Evolutionary conservation across 2,329 filamentous ascomycete genomes (phyloP).

Genomic region (Coleophoma cylindrospora): DNA sequence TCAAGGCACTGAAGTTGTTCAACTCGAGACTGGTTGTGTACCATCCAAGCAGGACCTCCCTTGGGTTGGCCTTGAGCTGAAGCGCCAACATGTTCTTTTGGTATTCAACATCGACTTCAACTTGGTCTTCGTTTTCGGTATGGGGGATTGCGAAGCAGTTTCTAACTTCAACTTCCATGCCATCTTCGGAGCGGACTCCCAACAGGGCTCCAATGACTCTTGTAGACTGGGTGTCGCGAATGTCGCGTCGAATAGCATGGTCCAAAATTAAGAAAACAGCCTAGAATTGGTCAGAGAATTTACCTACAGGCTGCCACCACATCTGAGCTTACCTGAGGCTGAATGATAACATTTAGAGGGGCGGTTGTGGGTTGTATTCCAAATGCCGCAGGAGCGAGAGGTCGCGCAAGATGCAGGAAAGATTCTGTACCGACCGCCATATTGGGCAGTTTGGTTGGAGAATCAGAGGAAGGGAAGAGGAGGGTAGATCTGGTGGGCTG

Average conservation of each 20-base stretch:
- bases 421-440: constrained; percentile 76
- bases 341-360: constrained; percentile 89
- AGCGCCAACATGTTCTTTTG: constrained; percentile 98
- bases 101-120: constrained; percentile 99
- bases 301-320: no score
- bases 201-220: constrained; percentile 96
- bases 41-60: constrained; percentile 94
- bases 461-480: constrained; percentile 7
- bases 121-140: constrained; percentile 97
- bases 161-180: constrained; percentile 91
- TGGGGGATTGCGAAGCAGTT: constrained; percentile 97
- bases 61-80: constrained; percentile 88
- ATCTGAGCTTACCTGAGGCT: constrained; percentile 71
- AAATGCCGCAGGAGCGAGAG: constrained; percentile 75
- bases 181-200: constrained; percentile 91
- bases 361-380: constrained; percentile 81
- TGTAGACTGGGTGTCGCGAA: constrained; percentile 69
- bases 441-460: constrained; percentile 39
- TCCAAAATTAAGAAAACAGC: constrained; percentile 77
- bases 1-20: constrained; percentile 97
- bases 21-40: constrained; percentile 96
- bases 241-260: constrained; percentile 77
- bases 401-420: constrained; percentile 92
- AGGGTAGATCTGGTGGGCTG: constrained; percentile 3
- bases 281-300: constrained; percentile 32